A percentile compares a stretch with the other conserved stretches of the same genome.
Conservation (phyloP, 306 rosid species). For the Rosa rugosa region DNA sequence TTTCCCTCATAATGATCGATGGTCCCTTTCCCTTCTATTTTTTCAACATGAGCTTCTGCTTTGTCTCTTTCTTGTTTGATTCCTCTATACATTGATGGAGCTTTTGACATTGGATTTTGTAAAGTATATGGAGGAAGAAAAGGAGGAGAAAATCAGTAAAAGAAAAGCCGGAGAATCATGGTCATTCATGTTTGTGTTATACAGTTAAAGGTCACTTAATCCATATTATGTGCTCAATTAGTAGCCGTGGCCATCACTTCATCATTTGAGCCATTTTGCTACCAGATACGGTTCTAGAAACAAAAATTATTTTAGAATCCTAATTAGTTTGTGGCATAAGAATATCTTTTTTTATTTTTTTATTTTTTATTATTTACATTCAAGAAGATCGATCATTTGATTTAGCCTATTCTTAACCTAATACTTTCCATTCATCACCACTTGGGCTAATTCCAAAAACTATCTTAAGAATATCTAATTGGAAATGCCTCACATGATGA, state of each 20-base stretch:
- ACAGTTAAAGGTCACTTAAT: constrained; percentile 9
- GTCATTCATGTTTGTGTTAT: not conserved
- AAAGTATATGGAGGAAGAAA: constrained; percentile 1
- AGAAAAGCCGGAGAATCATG: constrained; percentile 5
- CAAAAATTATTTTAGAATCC: not conserved
- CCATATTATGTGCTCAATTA: not conserved
- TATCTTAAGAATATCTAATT: too few species aligned
- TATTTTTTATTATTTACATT: too few species aligned
- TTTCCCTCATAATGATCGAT: not conserved
- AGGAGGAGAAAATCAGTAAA: not conserved
- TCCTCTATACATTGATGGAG: constrained; percentile 26
- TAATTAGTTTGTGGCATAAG: not conserved
- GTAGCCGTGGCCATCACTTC: constrained; percentile 8
- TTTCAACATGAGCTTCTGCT: constrained; percentile 5
- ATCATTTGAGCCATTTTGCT: not conserved
- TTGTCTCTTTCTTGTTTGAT: constrained; percentile 8
- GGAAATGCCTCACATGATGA: not conserved
- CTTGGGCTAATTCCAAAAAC: not conserved
- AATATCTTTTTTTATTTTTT: too few species aligned
- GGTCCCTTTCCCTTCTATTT: not conserved
- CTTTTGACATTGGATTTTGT: constrained; percentile 17
- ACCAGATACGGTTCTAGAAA: not conserved
- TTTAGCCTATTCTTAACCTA: not conserved
- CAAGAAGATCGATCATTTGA: too few species aligned
- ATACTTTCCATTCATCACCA: not conserved